A percentile compares a stretch with the other conserved stretches of the same genome.
Evolutionary conservation across 1,284 basidiomycete species (phyloP).

Genomic region (Pseudozyma sp.): DNA sequence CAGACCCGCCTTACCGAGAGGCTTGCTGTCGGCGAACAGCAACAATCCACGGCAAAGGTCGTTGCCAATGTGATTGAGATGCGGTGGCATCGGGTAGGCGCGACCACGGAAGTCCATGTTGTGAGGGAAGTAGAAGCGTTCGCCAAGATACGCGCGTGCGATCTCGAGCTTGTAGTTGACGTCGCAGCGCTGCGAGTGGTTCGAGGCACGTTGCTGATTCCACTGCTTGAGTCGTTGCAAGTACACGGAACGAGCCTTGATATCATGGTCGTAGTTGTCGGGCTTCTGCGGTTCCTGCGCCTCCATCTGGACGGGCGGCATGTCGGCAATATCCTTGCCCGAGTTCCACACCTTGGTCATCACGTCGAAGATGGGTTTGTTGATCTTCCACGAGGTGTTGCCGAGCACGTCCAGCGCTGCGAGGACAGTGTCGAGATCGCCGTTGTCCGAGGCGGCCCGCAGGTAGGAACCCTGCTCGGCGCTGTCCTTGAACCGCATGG

Average conservation of each 20-base stretch:
- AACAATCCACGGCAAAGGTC: slow-evolving; percentile 91
- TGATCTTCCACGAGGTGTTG: slow-evolving; percentile 90
- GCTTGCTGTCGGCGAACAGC: slow-evolving; percentile 83
- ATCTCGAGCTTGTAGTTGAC: slow-evolving; percentile 99
- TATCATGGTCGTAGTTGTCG: slow-evolving; percentile 76
- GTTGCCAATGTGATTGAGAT: slow-evolving; percentile 95
- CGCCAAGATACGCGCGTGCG: slow-evolving; percentile 86
- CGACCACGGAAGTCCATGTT: slow-evolving; percentile 98
- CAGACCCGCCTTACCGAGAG: slow-evolving; percentile 82
- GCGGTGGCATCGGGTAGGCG: slow-evolving; percentile 95
- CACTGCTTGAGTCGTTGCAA: slow-evolving; percentile 75
- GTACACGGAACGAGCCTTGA: slow-evolving; percentile 76
- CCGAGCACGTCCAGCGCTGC: slow-evolving; percentile 91
- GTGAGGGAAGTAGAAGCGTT: slow-evolving; percentile 93
- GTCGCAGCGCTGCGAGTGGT: slow-evolving; percentile 88
- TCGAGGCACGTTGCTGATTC: slow-evolving; percentile 56
- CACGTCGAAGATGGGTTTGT: slow-evolving; percentile 79
- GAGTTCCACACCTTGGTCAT: slow-evolving; percentile 84
- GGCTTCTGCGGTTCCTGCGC: slow-evolving; percentile 74
- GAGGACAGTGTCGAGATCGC: slow-evolving; percentile 86
- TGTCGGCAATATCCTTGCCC: slow-evolving; percentile 70
- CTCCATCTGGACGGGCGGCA: slow-evolving; percentile 62
- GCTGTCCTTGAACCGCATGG: slow-evolving; percentile 92
- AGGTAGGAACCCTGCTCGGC: slow-evolving; percentile 87
- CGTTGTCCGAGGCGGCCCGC: slow-evolving; percentile 78